Evolutionary conservation across 108 stramenopile genomes (phyloP).

Genomic region (Aurantiochytrium sp.): DNA sequence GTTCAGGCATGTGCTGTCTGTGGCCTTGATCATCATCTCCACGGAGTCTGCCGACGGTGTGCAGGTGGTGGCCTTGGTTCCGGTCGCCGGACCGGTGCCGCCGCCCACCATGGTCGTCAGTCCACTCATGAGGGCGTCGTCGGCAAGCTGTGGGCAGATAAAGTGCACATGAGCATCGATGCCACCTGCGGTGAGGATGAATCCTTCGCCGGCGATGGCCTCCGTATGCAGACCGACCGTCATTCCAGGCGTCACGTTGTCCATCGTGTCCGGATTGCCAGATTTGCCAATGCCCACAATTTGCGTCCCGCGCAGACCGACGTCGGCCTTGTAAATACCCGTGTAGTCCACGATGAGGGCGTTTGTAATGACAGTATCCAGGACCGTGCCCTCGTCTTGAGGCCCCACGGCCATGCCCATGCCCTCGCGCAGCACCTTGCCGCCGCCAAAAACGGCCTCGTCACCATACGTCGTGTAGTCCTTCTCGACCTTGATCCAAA

Average conservation of each 20-base stretch:
- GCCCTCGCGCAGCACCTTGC: constrained; percentile 93
- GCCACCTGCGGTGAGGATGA: constrained; percentile 90
- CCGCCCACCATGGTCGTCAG: constrained; percentile 90
- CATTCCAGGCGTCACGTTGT: constrained; percentile 66
- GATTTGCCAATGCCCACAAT: constrained; percentile 95
- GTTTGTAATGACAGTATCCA: constrained; percentile 91
- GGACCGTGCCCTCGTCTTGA: constrained; percentile 26
- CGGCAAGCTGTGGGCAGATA: constrained; percentile 91
- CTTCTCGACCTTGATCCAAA: constrained; percentile 67
- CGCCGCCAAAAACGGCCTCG: constrained; percentile 96
- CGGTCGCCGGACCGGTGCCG: constrained; percentile 86
- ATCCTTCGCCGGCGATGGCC: constrained; percentile 90
- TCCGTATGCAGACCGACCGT: constrained; percentile 87
- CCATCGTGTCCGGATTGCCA: constrained; percentile 94
- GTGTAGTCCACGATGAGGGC: constrained; percentile 83
- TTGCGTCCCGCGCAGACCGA: constrained; percentile 77
- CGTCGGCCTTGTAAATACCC: constrained; percentile 83
- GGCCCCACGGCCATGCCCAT: constrained; percentile 84
- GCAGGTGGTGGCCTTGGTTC: constrained; percentile 89
- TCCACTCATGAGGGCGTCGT: constrained; percentile 84
- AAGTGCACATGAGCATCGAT: constrained; percentile 93
- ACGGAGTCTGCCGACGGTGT: constrained; percentile 82
- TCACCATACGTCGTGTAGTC: constrained; percentile 76
- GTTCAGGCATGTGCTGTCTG: constrained; percentile 78
- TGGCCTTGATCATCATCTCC: constrained; percentile 90